Conservation (phyloP, 2,329 filamentous ascomycete species). For the Penicillium palitans region DNA sequence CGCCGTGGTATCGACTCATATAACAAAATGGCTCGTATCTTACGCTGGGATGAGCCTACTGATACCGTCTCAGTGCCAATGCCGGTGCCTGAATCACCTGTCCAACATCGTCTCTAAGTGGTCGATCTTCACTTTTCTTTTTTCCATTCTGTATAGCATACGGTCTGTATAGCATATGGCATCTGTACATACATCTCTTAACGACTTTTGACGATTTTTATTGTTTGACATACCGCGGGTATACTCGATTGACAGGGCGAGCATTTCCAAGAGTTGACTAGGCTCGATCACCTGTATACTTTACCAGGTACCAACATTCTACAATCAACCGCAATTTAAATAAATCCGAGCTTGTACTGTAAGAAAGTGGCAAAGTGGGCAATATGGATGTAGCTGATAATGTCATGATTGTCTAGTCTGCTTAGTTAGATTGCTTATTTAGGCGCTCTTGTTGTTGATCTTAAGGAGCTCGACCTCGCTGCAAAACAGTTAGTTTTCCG, state of each 20-base stretch:
- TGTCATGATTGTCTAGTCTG: neutral
- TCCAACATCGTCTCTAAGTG: conserved; percentile 25
- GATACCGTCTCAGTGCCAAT: conserved; percentile 1
- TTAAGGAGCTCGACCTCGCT: conserved; percentile 70
- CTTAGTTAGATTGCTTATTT: conserved; percentile 8
- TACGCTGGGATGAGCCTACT: conserved; percentile 20
- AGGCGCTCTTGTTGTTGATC: conserved; percentile 56
- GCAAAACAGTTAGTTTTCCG: neutral
- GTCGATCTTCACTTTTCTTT: neutral
- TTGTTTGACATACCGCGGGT: neutral
- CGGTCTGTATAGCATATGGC: neutral
- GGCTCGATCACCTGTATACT: neutral
- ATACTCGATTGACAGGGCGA: neutral
- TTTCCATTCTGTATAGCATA: neutral
- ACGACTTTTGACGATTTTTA: neutral
- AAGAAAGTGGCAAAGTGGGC: neutral
- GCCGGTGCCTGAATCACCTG: conserved; percentile 12
- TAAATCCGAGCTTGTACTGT: no score
- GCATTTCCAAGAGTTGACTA: neutral
- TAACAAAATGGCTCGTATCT: conserved; percentile 21
- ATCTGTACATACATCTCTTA: neutral
- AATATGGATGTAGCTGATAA: neutral
- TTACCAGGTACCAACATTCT: neutral
- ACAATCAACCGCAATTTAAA: neutral
- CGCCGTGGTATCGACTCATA: conserved; percentile 29